A percentile compares a stretch with the other conserved stretches of the same genome.
phyloP scores from a whole-genome alignment of 345 rosid species.

The Gossypium bickii region DNA sequence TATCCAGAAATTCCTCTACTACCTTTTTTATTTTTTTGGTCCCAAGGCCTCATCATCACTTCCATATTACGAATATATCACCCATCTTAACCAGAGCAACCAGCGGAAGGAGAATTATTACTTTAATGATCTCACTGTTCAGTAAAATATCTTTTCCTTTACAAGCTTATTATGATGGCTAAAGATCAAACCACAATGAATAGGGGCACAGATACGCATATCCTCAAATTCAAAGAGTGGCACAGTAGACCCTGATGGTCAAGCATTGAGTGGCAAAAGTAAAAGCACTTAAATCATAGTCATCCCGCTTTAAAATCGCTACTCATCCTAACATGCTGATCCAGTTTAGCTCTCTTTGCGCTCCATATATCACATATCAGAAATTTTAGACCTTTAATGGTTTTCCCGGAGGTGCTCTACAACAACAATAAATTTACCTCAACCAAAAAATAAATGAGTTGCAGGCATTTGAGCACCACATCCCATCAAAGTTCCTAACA shows the following conservation, averaged over 20 bases:
- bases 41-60: slow-evolving; percentile 20
- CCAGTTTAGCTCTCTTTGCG: slow-evolving; percentile 24
- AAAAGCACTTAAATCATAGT: slow-evolving; percentile 29
- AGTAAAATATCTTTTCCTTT: slow-evolving; percentile 5
- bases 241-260: slow-evolving; percentile 17
- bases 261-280: slow-evolving; percentile 24
- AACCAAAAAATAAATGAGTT: slow-evolving; percentile 39
- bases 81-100: slow-evolving; percentile 20
- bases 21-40: slow-evolving; percentile 8
- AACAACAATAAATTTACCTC: slow-evolving; percentile 48
- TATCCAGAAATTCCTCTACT: slow-evolving; percentile 21
- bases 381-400: slow-evolving; percentile 14
- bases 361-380: slow-evolving; percentile 25
- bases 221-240: slow-evolving; percentile 17
- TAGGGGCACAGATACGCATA: background rate
- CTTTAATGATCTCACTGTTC: slow-evolving; percentile 8
- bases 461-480: slow-evolving; percentile 51
- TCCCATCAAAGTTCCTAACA: slow-evolving; percentile 72
- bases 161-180: slow-evolving; percentile 16
- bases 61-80: slow-evolving; percentile 21
- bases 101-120: background rate
- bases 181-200: slow-evolving; percentile 8
- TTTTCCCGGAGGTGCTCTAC: slow-evolving; percentile 27
- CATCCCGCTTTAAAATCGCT: slow-evolving; percentile 41
- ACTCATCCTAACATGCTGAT: slow-evolving; percentile 25